phyloP scores from a whole-genome alignment of 768 basidiomycete species.

The Kwoniella dendrophila region DNA sequence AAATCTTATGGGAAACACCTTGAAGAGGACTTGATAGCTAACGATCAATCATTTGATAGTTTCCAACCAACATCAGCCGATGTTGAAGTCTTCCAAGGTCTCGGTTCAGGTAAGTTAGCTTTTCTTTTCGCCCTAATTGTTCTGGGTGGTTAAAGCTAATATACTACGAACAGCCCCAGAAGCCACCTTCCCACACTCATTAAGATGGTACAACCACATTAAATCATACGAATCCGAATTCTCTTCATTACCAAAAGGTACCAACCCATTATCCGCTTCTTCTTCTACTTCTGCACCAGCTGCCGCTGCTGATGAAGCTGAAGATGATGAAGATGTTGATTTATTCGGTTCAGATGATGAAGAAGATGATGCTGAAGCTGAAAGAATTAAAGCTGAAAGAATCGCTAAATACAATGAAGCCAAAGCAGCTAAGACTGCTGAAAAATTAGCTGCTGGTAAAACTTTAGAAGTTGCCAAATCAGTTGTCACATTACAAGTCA shows the following conservation, averaged over 20 bases:
- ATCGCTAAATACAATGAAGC: slow-evolving; percentile 89
- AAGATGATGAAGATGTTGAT: slow-evolving; percentile 73
- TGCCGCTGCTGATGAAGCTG: slow-evolving; percentile 58
- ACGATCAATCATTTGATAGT: slow-evolving; percentile 17
- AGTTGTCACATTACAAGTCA: slow-evolving; percentile 95
- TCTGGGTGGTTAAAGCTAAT: background rate
- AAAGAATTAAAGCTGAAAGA: slow-evolving; percentile 85
- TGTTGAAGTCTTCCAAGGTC: slow-evolving; percentile 45
- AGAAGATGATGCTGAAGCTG: slow-evolving; percentile 80
- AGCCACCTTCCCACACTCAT: slow-evolving; percentile 70
- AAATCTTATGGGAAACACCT: slow-evolving; percentile 1
- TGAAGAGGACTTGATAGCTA: slow-evolving; percentile 18
- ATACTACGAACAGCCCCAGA: slow-evolving; percentile 60
- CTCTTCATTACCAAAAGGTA: slow-evolving; percentile 66
- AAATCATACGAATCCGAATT: slow-evolving; percentile 79
- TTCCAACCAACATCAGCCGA: slow-evolving; percentile 52
- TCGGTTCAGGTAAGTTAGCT: slow-evolving; percentile 36
- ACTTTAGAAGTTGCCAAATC: slow-evolving; percentile 66
- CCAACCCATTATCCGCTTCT: slow-evolving; percentile 56
- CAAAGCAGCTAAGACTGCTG: slow-evolving; percentile 84
- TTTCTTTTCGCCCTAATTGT: background rate
- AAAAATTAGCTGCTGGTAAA: slow-evolving; percentile 66
- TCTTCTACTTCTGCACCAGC: slow-evolving; percentile 58
- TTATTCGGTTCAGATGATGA: slow-evolving; percentile 81
- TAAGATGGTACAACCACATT: slow-evolving; percentile 94